A percentile compares a stretch with the other conserved stretches of the same genome.
Conservation (phyloP, 176 grass and related monocot genomes). For the Aegilops bicornis region DNA sequence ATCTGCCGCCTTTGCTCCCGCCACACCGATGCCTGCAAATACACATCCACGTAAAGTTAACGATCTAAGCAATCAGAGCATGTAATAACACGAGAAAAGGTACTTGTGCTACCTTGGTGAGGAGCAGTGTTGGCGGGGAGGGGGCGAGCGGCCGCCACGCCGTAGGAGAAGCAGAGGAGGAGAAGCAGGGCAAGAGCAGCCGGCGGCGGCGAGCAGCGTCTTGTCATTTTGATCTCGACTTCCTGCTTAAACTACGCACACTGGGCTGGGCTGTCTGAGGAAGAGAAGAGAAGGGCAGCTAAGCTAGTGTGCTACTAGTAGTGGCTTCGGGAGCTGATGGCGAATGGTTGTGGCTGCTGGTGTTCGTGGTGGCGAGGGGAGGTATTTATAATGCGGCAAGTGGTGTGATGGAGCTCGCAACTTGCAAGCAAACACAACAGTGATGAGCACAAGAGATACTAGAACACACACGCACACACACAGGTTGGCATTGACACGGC, state of each 20-base stretch:
- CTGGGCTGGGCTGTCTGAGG: neutral
- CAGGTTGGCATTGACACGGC: neutral
- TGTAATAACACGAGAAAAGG: neutral
- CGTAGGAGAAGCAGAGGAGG: slow-evolving; percentile 17
- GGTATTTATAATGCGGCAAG: slow-evolving; percentile 18
- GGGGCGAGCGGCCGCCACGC: neutral
- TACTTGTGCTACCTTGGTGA: neutral
- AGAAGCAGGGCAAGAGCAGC: slow-evolving; percentile 22
- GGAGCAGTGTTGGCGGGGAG: neutral
- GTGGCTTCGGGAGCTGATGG: neutral
- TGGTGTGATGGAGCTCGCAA: neutral
- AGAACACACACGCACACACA: neutral
- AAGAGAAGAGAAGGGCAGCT: slow-evolving; percentile 14
- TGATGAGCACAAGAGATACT: neutral
- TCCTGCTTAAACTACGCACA: neutral
- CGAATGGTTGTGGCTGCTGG: neutral
- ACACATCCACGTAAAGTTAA: neutral
- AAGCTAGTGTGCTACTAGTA: neutral
- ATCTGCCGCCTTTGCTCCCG: neutral
- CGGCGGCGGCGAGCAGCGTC: neutral
- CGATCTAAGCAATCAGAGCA: neutral
- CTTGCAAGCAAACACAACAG: neutral
- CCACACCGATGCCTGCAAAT: neutral
- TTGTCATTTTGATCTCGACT: neutral
- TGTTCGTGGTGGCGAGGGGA: neutral